Percentiles rank a stretch among this genome's conserved stretches.
Evolutionary conservation across 768 basidiomycete genomes (phyloP).

Genomic region (Tulasnella sp.): DNA sequence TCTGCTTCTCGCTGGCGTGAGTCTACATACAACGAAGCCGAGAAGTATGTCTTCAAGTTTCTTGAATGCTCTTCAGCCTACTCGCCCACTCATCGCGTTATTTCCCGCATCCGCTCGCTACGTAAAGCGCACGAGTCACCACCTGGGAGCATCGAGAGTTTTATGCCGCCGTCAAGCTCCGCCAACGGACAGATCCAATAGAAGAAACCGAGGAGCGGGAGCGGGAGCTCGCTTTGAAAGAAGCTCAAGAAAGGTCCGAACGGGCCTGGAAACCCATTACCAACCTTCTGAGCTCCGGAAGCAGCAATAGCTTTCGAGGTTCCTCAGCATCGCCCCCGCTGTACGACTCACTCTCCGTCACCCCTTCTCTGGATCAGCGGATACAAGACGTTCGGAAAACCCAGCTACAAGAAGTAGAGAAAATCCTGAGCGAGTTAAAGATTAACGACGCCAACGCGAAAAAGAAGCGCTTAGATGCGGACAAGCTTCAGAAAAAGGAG

Average conservation of each 20-base stretch:
- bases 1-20: no score
- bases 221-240: conserved; percentile 6
- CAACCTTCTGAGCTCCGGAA: background rate
- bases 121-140: background rate
- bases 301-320: background rate
- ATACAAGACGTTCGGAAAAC: background rate
- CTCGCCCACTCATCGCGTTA: background rate
- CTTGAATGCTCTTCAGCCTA: no score
- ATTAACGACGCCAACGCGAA: background rate
- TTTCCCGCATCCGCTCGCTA: background rate
- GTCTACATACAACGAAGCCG: no score
- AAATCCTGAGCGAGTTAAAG: background rate
- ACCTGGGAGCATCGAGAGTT: conserved; percentile 14
- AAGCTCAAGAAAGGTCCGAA: conserved; percentile 3
- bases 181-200: conserved; percentile 14
- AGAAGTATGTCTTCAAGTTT: no score
- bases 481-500: background rate
- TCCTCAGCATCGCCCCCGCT: background rate
- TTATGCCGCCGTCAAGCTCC: conserved; percentile 13
- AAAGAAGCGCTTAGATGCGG: background rate
- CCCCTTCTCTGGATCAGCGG: background rate
- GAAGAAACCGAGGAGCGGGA: conserved; percentile 16
- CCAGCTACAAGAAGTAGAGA: conserved; percentile 7
- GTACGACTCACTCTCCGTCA: background rate
- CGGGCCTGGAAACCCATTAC: conserved; percentile 11